Evolutionary conservation across 2,329 filamentous ascomycete genomes (phyloP).

Genomic region (Domatiomyces globalis): DNA sequence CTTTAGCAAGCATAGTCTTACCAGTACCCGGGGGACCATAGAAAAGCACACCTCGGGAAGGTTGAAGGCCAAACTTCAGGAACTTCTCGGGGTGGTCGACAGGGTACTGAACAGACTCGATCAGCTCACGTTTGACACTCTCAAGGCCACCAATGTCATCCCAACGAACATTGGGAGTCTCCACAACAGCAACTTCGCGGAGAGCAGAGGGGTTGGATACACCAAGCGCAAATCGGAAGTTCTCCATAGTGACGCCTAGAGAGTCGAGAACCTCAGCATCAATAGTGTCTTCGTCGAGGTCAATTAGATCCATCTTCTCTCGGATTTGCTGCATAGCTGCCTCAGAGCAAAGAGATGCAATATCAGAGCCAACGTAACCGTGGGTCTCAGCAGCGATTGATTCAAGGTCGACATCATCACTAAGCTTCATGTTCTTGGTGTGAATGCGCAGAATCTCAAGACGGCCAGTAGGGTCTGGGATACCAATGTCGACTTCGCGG

Average conservation of each 20-base stretch:
- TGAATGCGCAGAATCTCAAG: conserved; percentile 98
- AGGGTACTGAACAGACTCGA: conserved; percentile 96
- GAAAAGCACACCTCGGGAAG: conserved; percentile 95
- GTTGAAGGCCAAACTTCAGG: conserved; percentile 98
- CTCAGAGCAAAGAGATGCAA: conserved; percentile 95
- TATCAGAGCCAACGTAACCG: conserved; percentile 96
- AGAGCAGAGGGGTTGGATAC: conserved; percentile 98
- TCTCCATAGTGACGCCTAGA: conserved; percentile 97
- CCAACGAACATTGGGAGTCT: conserved; percentile 98
- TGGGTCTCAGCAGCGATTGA: conserved; percentile 95
- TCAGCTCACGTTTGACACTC: conserved; percentile 97
- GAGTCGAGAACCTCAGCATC: conserved; percentile 97
- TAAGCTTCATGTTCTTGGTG: conserved; percentile 99
- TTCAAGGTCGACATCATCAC: conserved; percentile 90
- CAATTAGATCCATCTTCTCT: conserved; percentile 99
- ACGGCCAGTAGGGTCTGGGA: conserved; percentile 93
- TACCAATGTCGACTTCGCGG: conserved; percentile 95
- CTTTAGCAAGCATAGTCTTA: conserved; percentile 99
- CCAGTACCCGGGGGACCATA: conserved; percentile 98
- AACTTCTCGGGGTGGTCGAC: conserved; percentile 99
- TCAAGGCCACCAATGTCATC: conserved; percentile 98
- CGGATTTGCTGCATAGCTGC: conserved; percentile 99
- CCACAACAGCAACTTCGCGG: conserved; percentile 95
- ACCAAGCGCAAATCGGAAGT: conserved; percentile 96
- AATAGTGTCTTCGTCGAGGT: conserved; percentile 96